Conservation (phyloP, 441 rosid genomes). For the Adansonia grandidieri region DNA sequence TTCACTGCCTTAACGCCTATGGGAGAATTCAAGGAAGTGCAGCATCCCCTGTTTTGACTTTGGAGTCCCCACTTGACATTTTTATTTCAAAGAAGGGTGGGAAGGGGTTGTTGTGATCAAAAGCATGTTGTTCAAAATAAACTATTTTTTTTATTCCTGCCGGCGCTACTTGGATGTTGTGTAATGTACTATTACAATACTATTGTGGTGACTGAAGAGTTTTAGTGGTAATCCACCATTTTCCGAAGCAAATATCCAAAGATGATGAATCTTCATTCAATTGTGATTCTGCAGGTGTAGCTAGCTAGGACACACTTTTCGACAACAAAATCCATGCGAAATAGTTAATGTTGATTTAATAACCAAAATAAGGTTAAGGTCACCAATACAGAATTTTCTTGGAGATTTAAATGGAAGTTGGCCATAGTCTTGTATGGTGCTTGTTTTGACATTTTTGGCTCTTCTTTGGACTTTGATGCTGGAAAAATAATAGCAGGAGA, state of each 20-base stretch:
- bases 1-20: not conserved
- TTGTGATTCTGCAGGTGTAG: too few species aligned
- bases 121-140: conserved; percentile 28
- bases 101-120: conserved; percentile 24
- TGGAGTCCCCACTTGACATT: conserved; percentile 1
- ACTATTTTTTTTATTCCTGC: not conserved
- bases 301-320: too few species aligned
- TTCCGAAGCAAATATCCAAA: not conserved
- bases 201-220: not conserved
- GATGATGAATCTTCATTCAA: too few species aligned
- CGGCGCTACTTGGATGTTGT: not conserved
- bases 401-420: too few species aligned
- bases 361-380: too few species aligned
- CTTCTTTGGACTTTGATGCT: too few species aligned
- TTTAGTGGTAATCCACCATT: not conserved
- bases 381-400: too few species aligned
- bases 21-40: conserved; percentile 31
- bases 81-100: not conserved
- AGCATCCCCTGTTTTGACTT: conserved; percentile 23
- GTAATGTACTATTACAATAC: not conserved
- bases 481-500: too few species aligned
- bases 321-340: too few species aligned
- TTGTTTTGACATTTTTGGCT: too few species aligned
- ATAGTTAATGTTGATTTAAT: too few species aligned
- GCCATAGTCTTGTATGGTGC: too few species aligned